These are phyloP conservation scores for Effrenium voratum DNA, from an alignment of 73 alveolate species.

Conservation along the genomic window DNA sequence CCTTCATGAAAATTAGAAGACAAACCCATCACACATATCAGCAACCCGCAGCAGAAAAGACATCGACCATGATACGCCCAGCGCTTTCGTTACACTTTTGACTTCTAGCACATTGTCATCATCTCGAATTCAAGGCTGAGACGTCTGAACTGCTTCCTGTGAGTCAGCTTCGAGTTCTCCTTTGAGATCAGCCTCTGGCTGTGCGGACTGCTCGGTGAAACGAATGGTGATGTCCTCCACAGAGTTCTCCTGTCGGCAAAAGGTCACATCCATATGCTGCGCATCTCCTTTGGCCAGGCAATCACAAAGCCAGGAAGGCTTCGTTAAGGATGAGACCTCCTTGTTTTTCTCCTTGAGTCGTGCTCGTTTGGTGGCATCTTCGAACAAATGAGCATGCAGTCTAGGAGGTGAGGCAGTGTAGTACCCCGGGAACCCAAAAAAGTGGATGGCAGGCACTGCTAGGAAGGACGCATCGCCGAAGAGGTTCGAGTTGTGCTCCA, in stretches of 20 bases:
- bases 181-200: too few species aligned
- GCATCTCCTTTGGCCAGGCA: constrained; percentile 92
- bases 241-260: constrained; percentile 81
- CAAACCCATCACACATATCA: too few species aligned
- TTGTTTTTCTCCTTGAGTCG: background rate
- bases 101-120: too few species aligned
- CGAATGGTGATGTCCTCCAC: constrained; percentile 76
- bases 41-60: too few species aligned
- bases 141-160: too few species aligned
- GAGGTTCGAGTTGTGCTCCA: constrained; percentile 94
- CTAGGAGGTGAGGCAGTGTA: constrained; percentile 82
- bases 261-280: constrained; percentile 65
- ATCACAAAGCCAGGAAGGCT: constrained; percentile 86
- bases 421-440: constrained; percentile 93
- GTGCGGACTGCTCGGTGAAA: too few species aligned
- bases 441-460: constrained; percentile 88
- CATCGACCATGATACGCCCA: too few species aligned
- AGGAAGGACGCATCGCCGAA: constrained; percentile 85
- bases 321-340: constrained; percentile 10
- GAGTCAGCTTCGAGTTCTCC: too few species aligned
- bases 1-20: too few species aligned
- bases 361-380: constrained; percentile 78
- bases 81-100: too few species aligned
- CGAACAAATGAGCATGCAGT: constrained; percentile 62
- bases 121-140: too few species aligned